Conservation (phyloP, 192 early-diverging fungal genomes). For the Lobosporangium transversale region DNA sequence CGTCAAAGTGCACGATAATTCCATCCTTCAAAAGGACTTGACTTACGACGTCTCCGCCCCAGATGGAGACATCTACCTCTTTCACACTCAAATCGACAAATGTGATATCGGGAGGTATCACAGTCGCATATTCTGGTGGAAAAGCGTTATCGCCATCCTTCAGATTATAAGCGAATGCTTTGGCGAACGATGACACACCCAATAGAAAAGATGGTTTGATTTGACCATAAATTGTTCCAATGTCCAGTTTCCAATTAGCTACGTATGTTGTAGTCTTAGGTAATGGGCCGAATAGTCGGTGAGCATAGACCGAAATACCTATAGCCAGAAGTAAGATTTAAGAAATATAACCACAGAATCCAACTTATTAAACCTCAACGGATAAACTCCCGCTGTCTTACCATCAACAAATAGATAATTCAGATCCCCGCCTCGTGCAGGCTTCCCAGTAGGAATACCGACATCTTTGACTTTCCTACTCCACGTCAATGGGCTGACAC, state of each 20-base stretch:
- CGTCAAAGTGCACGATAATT: slow-evolving; percentile 71
- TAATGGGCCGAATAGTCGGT: slow-evolving; percentile 74
- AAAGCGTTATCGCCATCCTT: slow-evolving; percentile 76
- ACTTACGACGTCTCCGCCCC: slow-evolving; percentile 59
- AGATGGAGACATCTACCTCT: slow-evolving; percentile 67
- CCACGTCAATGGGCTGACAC: slow-evolving; percentile 67
- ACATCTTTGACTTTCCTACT: slow-evolving; percentile 32
- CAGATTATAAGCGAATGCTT: slow-evolving; percentile 71
- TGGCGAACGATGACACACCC: slow-evolving; percentile 60
- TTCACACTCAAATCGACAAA: slow-evolving; percentile 66
- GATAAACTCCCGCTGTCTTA: slow-evolving; percentile 4
- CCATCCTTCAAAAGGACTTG: slow-evolving; percentile 67
- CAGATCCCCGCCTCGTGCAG: slow-evolving; percentile 31
- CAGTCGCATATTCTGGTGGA: slow-evolving; percentile 52
- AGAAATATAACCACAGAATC: background rate
- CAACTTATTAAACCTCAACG: background rate
- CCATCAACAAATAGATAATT: slow-evolving; percentile 68
- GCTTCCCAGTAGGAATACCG: slow-evolving; percentile 27
- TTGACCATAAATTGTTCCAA: slow-evolving; percentile 71
- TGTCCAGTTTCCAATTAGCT: slow-evolving; percentile 72
- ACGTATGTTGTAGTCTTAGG: slow-evolving; percentile 74
- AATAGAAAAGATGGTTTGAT: slow-evolving; percentile 70
- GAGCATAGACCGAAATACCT: slow-evolving; percentile 67
- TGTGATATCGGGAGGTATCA: slow-evolving; percentile 65
- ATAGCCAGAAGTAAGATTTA: background rate